These are phyloP conservation scores for Trichophyton rubrum DNA, from an alignment of 2,329 filamentous ascomycete genomes.

Conservation along the genomic window DNA sequence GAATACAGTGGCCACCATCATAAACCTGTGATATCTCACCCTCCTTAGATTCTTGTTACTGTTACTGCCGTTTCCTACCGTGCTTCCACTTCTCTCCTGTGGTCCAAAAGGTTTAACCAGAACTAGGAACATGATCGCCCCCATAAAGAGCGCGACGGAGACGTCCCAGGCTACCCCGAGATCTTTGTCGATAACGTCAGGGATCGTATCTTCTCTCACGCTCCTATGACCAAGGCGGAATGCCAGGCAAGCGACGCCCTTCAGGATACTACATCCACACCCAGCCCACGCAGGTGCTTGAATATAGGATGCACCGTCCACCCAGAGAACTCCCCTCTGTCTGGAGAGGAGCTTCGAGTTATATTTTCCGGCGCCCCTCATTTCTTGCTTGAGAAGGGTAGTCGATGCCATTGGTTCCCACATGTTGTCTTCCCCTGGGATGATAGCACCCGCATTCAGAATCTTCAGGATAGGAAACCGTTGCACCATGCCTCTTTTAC, in stretches of 20 bases:
- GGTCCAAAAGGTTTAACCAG: neutral
- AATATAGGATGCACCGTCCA: conserved; percentile 3
- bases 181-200: neutral
- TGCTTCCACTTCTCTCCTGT: neutral
- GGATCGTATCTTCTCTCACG: neutral
- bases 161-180: neutral
- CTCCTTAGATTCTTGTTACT: neutral
- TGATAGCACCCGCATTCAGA: conserved; percentile 28
- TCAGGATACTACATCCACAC: neutral
- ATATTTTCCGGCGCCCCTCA: conserved; percentile 34
- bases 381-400: conserved; percentile 34
- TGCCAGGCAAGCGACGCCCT: neutral
- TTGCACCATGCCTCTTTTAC: conserved; percentile 32
- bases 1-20: neutral
- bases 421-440: conserved; percentile 36
- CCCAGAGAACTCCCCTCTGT: conserved; percentile 7
- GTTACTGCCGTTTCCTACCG: neutral
- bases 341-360: conserved; percentile 27
- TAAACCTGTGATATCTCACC: neutral
- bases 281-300: neutral
- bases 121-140: neutral
- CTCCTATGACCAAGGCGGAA: neutral
- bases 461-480: conserved; percentile 30
- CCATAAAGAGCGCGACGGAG: neutral
- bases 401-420: conserved; percentile 29